Evolutionary conservation across 176 grass and related monocot genomes (phyloP).

Genomic region (Oryza glaberrima): DNA sequence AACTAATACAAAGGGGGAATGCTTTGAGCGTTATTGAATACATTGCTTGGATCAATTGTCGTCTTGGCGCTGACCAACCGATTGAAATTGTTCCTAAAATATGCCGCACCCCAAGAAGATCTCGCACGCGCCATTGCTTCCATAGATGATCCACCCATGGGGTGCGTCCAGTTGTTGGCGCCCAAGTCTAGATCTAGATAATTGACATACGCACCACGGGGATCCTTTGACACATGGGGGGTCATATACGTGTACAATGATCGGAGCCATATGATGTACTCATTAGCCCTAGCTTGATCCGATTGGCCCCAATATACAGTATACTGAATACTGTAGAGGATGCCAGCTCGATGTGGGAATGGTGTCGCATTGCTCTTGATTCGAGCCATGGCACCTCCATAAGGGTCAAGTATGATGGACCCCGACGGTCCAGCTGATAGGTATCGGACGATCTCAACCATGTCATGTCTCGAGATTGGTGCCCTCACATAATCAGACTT

Average conservation of each 20-base stretch:
- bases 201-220: constrained; percentile 60
- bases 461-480: constrained; percentile 6
- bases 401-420: constrained; percentile 58
- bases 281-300: neutral
- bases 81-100: constrained; percentile 54
- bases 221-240: constrained; percentile 44
- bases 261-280: constrained; percentile 54
- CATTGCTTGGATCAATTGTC: constrained; percentile 45
- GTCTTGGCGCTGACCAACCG: constrained; percentile 62
- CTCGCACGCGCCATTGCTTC: constrained; percentile 29
- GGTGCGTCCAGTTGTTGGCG: constrained; percentile 32
- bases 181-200: constrained; percentile 73
- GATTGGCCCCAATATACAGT: constrained; percentile 25
- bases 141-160: neutral
- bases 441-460: constrained; percentile 25
- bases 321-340: constrained; percentile 71
- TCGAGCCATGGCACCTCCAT: constrained; percentile 64
- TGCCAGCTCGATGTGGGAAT: constrained; percentile 58
- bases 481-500: constrained; percentile 68
- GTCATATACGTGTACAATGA: constrained; percentile 58
- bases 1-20: constrained; percentile 53
- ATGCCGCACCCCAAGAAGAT: constrained; percentile 38
- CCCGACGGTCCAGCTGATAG: constrained; percentile 36
- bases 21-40: constrained; percentile 67
- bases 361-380: constrained; percentile 23